Conservation (phyloP, 208 protist genomes). For the Crithidia acanthocephali region DNA sequence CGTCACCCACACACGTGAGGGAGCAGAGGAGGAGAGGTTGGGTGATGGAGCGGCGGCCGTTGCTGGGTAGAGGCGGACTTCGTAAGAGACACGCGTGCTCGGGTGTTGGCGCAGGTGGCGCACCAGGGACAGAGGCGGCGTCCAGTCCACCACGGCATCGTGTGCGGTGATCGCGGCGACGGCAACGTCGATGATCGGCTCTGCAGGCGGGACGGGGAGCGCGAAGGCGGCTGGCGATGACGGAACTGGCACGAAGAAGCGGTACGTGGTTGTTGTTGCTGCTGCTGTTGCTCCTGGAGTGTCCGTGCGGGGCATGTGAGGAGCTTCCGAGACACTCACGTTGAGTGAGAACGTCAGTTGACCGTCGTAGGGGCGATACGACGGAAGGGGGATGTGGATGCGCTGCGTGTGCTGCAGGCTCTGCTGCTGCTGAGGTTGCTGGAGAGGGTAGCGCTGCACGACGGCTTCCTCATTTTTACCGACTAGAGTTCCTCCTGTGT, state of each 20-base stretch:
- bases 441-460: conserved; percentile 11
- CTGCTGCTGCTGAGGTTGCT: neutral
- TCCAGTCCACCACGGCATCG: conserved; percentile 21
- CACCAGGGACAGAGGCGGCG: conserved; percentile 15
- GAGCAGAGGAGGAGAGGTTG: neutral
- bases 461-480: neutral
- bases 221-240: neutral
- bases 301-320: neutral
- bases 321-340: neutral
- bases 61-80: neutral
- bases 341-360: conserved; percentile 8
- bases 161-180: conserved; percentile 17
- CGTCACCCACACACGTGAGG: conserved; percentile 2
- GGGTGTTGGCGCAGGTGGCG: conserved; percentile 21
- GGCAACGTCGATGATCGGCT: conserved; percentile 14
- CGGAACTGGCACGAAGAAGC: conserved; percentile 1
- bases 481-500: no score
- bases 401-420: neutral
- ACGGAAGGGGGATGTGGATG: conserved; percentile 5
- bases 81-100: conserved; percentile 2
- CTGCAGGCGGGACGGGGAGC: conserved; percentile 10
- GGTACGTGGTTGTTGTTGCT: neutral
- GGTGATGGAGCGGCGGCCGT: neutral
- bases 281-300: neutral
- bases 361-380: conserved; percentile 19